phyloP scores from a whole-genome alignment of 352 stramenopile genomes.

The Blastocystis sp. region DNA sequence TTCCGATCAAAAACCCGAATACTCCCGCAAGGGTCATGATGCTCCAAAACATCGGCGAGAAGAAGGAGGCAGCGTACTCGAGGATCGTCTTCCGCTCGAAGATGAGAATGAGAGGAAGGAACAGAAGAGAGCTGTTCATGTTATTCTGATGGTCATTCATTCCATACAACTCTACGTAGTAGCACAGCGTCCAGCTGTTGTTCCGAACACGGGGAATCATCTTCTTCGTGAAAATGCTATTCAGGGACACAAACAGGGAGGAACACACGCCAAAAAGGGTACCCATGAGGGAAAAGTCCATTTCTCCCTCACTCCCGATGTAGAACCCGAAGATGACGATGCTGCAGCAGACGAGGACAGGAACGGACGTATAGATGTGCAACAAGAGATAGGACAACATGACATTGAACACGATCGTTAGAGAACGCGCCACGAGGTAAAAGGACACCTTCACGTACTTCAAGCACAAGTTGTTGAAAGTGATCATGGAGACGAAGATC shows the following conservation, averaged over 20 bases:
- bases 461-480: conserved; percentile 65
- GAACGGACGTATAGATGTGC: conserved; percentile 74
- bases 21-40: conserved; percentile 78
- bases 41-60: conserved; percentile 75
- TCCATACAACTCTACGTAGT: conserved; percentile 12
- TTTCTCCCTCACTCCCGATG: conserved; percentile 77
- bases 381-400: conserved; percentile 77
- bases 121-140: conserved; percentile 79
- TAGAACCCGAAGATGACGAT: conserved; percentile 81
- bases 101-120: conserved; percentile 77
- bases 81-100: conserved; percentile 75
- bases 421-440: conserved; percentile 70
- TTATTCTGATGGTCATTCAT: conserved; percentile 75
- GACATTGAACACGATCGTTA: conserved; percentile 84
- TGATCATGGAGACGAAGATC: conserved; percentile 78
- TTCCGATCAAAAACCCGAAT: conserved; percentile 82
- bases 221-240: conserved; percentile 83
- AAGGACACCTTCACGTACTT: conserved; percentile 68
- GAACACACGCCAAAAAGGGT: conserved; percentile 77
- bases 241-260: conserved; percentile 82
- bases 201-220: conserved; percentile 76
- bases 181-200: conserved; percentile 63
- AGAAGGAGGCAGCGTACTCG: conserved; percentile 70
- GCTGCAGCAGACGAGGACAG: conserved; percentile 75
- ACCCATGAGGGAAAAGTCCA: conserved; percentile 78